phyloP scores from a whole-genome alignment of 495 filamentous ascomycete genomes.

The Hyaloscypha bicolor region DNA sequence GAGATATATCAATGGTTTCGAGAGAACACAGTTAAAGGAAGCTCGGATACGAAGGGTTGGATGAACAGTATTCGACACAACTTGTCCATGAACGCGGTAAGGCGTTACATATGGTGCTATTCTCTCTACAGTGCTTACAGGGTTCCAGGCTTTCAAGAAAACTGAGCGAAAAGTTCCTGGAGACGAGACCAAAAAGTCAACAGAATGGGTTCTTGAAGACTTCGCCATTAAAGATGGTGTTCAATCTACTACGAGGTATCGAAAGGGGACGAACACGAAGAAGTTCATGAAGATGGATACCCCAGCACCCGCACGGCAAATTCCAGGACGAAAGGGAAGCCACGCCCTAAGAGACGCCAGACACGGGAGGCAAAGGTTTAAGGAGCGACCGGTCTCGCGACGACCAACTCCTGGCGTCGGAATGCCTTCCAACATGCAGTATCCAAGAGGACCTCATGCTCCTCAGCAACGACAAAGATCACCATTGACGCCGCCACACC shows the following conservation, averaged over 20 bases:
- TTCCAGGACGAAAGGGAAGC: slow-evolving; percentile 59
- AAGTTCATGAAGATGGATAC: slow-evolving; percentile 45
- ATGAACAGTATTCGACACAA: slow-evolving; percentile 98
- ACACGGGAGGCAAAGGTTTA: slow-evolving; percentile 3
- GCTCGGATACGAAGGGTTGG: slow-evolving; percentile 71
- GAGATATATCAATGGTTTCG: slow-evolving; percentile 92
- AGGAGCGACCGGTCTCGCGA: slow-evolving; percentile 8
- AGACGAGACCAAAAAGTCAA: slow-evolving; percentile 57
- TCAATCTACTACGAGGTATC: slow-evolving; percentile 75
- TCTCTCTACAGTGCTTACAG: not conserved
- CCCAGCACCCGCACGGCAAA: slow-evolving; percentile 52
- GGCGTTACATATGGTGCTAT: slow-evolving; percentile 34
- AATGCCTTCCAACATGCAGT: slow-evolving; percentile 4
- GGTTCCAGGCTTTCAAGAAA: slow-evolving; percentile 64
- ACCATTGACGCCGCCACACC: slow-evolving; percentile 26
- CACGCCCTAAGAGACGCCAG: slow-evolving; percentile 46
- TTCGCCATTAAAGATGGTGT: slow-evolving; percentile 63
- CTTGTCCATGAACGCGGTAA: slow-evolving; percentile 92
- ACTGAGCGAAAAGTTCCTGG: slow-evolving; percentile 47
- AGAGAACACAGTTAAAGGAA: slow-evolving; percentile 76
- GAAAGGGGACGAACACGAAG: slow-evolving; percentile 54
- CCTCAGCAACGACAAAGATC: slow-evolving; percentile 15
- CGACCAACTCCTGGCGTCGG: slow-evolving; percentile 14
- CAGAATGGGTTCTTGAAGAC: slow-evolving; percentile 68
- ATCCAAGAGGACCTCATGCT: not conserved